Conservation (phyloP, 176 grass and related monocot species). For the Musa beccarii region DNA sequence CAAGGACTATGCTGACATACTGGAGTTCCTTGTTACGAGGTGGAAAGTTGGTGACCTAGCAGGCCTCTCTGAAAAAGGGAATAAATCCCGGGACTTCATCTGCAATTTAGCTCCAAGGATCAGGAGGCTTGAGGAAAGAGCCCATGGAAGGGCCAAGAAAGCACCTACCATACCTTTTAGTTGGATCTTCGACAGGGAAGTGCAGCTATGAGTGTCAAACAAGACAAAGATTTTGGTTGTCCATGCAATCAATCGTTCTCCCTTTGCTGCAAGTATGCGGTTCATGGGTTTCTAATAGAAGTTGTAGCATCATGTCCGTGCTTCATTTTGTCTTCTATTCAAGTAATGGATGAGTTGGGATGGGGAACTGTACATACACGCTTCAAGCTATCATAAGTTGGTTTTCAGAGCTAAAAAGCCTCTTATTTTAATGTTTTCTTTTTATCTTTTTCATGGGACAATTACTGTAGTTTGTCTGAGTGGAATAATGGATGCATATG, state of each 20-base stretch:
- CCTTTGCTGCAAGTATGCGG: too few species aligned
- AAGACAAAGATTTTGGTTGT: neutral
- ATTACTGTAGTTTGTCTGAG: slow-evolving; percentile 47
- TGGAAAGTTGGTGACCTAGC: slow-evolving; percentile 64
- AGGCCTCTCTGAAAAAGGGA: slow-evolving; percentile 61
- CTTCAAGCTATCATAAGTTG: slow-evolving; percentile 13
- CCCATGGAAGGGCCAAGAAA: slow-evolving; percentile 63
- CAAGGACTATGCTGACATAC: slow-evolving; percentile 84
- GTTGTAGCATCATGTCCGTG: slow-evolving; percentile 2
- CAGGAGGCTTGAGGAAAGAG: slow-evolving; percentile 73
- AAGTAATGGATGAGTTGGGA: slow-evolving; percentile 9
- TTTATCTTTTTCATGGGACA: slow-evolving; percentile 10
- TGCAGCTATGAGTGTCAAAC: slow-evolving; percentile 45
- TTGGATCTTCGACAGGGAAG: slow-evolving; percentile 76
- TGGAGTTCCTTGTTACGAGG: slow-evolving; percentile 78
- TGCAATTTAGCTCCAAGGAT: slow-evolving; percentile 80
- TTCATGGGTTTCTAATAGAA: neutral
- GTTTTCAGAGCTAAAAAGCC: slow-evolving; percentile 26
- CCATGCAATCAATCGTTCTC: neutral
- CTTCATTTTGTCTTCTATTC: neutral
- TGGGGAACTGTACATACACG: slow-evolving; percentile 23
- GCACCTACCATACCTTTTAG: slow-evolving; percentile 51
- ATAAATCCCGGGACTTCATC: slow-evolving; percentile 74
- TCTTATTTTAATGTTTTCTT: slow-evolving; percentile 27
- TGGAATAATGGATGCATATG: slow-evolving; percentile 11